phyloP scores from a whole-genome alignment of 192 early-diverging fungal species.

The Coemansia sp. region DNA sequence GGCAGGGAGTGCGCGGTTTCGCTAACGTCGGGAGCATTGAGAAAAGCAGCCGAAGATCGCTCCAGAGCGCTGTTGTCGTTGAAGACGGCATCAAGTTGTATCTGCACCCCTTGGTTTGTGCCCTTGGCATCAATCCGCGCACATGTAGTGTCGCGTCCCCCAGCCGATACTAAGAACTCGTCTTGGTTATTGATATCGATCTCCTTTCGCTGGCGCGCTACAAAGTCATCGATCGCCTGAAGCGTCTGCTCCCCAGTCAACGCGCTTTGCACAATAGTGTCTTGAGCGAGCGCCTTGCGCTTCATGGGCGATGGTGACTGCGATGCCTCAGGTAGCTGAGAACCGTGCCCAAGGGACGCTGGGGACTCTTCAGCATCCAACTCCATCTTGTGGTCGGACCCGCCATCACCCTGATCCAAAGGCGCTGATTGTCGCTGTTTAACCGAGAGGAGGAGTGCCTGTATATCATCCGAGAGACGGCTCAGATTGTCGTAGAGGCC shows the following conservation, averaged over 20 bases:
- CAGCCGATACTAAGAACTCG: conserved; percentile 57
- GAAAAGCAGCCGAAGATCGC: conserved; percentile 42
- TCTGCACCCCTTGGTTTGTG: conserved; percentile 73
- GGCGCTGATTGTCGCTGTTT: not conserved
- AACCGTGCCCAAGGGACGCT: not conserved
- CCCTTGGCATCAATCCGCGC: conserved; percentile 72
- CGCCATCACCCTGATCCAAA: not conserved
- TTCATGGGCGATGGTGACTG: not conserved
- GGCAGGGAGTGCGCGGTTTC: conserved; percentile 12
- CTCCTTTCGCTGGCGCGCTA: conserved; percentile 55
- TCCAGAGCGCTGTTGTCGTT: conserved; percentile 65
- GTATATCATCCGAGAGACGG: conserved; percentile 17
- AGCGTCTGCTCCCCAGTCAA: conserved; percentile 52
- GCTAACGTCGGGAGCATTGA: not conserved
- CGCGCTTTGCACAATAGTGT: conserved; percentile 36
- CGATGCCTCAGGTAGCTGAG: not conserved
- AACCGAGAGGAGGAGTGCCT: conserved; percentile 8
- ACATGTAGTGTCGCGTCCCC: conserved; percentile 41
- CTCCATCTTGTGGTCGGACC: not conserved
- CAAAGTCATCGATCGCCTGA: conserved; percentile 55
- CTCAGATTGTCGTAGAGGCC: conserved; percentile 15
- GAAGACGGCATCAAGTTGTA: conserved; percentile 69
- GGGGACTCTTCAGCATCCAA: not conserved
- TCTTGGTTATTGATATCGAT: conserved; percentile 63
- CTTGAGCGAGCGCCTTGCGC: not conserved